These are phyloP conservation scores for Paramecium pentaurelia DNA, from an alignment of 73 alveolate genomes.

Conservation along the genomic window DNA sequence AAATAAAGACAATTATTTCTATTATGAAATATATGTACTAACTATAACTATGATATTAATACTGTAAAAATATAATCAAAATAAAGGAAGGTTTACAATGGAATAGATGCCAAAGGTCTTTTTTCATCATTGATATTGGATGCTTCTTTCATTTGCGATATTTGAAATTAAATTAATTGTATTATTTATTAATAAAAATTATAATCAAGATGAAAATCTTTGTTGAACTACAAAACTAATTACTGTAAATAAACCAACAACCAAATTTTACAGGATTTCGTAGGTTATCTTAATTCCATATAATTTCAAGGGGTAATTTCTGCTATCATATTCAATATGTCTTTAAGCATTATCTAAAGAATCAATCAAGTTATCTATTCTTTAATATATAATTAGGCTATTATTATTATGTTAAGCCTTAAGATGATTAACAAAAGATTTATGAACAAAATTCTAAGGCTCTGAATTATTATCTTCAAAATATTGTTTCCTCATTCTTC, in stretches of 20 bases:
- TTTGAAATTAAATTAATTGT: not conserved
- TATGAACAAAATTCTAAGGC: slow-evolving; percentile 25
- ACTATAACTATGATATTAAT: not conserved
- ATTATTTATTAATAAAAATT: not conserved
- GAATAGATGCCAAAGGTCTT: slow-evolving; percentile 51
- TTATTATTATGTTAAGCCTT: not conserved
- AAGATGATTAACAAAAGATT: not conserved
- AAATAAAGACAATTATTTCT: slow-evolving; percentile 37
- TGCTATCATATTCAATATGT: slow-evolving; percentile 14
- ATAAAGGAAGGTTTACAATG: slow-evolving; percentile 41
- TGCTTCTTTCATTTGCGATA: not conserved
- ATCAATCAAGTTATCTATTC: not conserved
- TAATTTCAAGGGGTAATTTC: slow-evolving; percentile 3
- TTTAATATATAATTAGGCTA: not conserved
- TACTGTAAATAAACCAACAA: not conserved
- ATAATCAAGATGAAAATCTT: not conserved
- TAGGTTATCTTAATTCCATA: not conserved
- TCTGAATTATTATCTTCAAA: not conserved
- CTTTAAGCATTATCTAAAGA: not conserved
- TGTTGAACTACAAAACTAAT: slow-evolving; percentile 4
- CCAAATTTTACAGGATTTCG: not conserved
- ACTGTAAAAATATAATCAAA: slow-evolving; percentile 48
- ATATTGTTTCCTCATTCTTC: not conserved
- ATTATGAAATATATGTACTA: slow-evolving; percentile 35
- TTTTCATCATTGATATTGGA: not conserved